Base-by-base conservation (phyloP, 352 stramenopile genomes). In the Saprolegnia diclina region DNA sequence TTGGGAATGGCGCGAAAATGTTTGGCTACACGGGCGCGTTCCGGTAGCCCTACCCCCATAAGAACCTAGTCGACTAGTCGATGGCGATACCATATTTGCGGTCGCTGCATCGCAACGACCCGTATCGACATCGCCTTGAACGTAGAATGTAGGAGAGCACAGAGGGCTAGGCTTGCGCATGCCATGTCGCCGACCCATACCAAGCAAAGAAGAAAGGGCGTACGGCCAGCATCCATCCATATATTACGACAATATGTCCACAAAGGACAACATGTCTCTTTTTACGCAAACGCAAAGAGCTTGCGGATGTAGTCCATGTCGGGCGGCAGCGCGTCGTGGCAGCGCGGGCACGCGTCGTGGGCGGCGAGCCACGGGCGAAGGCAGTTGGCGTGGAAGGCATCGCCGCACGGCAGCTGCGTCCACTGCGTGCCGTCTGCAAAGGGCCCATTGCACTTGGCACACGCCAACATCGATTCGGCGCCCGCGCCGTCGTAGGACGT, bases 271-370 rank as follows among this genome's bases (percentile, higher is more conserved):
- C 42, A 11, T 14, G 13, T n/a, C 42, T 10, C 3, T 4, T 48
- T 10, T 48, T 7, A 48, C 18, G 24, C 13, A 59, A 59, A 59
- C 35, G 52, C 11, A 24, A 59, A 59, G 13, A 59, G 13, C 24
- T 59, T 59, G 52, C 52, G 52, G 35, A 59, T 59, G 52, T 59
- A 59, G 24, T 14, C 52, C 52, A 59, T 59, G 9, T 59, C 52
- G 11, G 11, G 11, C 13, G 52, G 35, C 13, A 59, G 35, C 4
- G 24, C 52, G n/a, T 35, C 35, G n/a, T 59, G 52, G 52, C 52
- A 59, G 24, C 11, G 13, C 13, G 35, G 24, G 24, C 24, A 59
- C 16, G 11, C 35, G 35, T 59, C 52, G 35, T 59, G 52, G 13
- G 35, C 11, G 16, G 52, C 35, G 11, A 59, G 19, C 24, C 35